Evolutionary conservation across 768 basidiomycete species (phyloP).

Genomic region (Boletellus sp.): DNA sequence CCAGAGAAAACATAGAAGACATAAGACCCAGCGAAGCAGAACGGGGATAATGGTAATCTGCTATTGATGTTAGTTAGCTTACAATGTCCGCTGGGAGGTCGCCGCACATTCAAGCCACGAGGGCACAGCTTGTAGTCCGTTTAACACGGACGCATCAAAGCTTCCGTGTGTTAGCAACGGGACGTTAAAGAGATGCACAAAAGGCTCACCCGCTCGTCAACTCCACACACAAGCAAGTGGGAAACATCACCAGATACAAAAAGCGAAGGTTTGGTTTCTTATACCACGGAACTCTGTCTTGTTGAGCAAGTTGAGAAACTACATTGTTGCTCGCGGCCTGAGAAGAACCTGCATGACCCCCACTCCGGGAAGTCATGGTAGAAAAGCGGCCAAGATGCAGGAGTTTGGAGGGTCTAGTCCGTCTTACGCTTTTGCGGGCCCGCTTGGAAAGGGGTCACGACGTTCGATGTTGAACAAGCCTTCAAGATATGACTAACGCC

Average conservation of each 20-base stretch:
- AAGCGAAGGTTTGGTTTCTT: conserved; percentile 53
- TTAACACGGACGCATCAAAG: conserved; percentile 51
- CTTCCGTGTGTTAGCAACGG: background rate
- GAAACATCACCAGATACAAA: conserved; percentile 54
- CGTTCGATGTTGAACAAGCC: too few species aligned
- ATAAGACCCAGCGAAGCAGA: conserved; percentile 45
- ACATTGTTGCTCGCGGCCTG: conserved; percentile 3
- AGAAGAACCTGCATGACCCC: background rate
- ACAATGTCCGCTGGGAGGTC: background rate
- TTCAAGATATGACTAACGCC: too few species aligned
- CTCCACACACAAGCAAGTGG: conserved; percentile 21
- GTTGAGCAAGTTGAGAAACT: conserved; percentile 16
- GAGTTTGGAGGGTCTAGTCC: too few species aligned
- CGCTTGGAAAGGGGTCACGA: too few species aligned
- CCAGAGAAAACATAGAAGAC: background rate
- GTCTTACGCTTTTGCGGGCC: too few species aligned
- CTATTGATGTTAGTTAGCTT: background rate
- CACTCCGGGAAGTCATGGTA: too few species aligned
- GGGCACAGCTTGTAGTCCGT: conserved; percentile 56
- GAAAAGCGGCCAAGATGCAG: too few species aligned
- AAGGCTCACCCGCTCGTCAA: conserved; percentile 8
- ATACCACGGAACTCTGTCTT: conserved; percentile 58
- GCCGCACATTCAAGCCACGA: conserved; percentile 52
- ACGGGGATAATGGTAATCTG: conserved; percentile 55
- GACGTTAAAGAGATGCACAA: background rate